Conservation (phyloP, 2,329 filamentous ascomycete species). For the Hypoxylon sp. region DNA sequence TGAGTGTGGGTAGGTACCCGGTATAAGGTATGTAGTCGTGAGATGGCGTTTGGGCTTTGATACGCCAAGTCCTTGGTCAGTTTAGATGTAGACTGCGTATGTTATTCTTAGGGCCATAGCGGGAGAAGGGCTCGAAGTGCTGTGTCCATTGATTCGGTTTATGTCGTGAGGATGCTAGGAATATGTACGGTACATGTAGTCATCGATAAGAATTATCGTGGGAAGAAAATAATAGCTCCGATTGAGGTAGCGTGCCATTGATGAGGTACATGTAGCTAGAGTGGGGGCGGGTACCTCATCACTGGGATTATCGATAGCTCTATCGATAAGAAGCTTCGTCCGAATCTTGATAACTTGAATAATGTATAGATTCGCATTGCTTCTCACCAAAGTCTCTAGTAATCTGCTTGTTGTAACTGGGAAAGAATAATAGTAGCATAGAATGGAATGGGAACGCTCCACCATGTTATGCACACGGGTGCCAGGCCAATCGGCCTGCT, state of each 20-base stretch:
- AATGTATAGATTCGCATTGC: neutral
- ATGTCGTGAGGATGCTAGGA: neutral
- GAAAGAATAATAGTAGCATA: conserved; percentile 21
- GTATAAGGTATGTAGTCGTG: neutral
- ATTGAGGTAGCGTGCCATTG: neutral
- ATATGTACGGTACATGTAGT: neutral
- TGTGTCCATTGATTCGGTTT: conserved; percentile 24
- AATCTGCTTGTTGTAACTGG: conserved; percentile 12
- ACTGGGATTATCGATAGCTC: conserved; percentile 22
- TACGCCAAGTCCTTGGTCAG: neutral
- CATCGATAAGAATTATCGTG: conserved; percentile 12
- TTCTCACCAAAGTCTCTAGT: neutral
- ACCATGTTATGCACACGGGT: conserved; percentile 58
- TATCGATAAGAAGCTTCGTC: conserved; percentile 26
- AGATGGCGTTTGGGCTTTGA: neutral
- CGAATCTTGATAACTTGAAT: neutral
- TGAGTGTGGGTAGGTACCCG: neutral
- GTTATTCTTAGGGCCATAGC: conserved; percentile 32
- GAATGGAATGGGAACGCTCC: conserved; percentile 60
- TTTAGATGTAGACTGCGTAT: neutral
- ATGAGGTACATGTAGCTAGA: conserved; percentile 1
- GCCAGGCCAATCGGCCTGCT: conserved; percentile 57
- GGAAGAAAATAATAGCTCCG: neutral
- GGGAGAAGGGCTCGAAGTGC: neutral
- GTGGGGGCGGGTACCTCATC: neutral